A percentile compares a stretch with the other conserved stretches of the same genome.
These are phyloP conservation scores for Paraphoma chrysanthemicola DNA, from an alignment of 2,329 filamentous ascomycete genomes.

Conservation along the genomic window DNA sequence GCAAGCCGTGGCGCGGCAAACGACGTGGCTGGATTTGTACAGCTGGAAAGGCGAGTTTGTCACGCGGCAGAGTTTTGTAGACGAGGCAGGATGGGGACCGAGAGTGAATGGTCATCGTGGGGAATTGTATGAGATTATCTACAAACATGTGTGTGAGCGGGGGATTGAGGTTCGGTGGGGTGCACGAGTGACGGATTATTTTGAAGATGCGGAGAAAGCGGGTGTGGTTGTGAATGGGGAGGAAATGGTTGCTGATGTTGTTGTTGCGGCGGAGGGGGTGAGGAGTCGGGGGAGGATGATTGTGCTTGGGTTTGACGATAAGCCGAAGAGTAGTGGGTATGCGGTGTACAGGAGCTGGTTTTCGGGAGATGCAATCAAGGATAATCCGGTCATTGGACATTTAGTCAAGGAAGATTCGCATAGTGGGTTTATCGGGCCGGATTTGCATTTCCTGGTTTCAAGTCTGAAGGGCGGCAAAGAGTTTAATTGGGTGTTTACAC, in stretches of 20 bases:
- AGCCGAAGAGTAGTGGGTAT: constrained; percentile 61
- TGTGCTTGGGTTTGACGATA: constrained; percentile 60
- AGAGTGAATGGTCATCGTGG: constrained; percentile 68
- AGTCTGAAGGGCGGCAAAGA: constrained; percentile 43
- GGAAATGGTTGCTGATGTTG: constrained; percentile 55
- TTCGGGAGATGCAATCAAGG: constrained; percentile 30
- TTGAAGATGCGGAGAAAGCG: constrained; percentile 60
- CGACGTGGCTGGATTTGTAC: constrained; percentile 65
- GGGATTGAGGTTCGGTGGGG: constrained; percentile 62
- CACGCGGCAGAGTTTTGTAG: constrained; percentile 58
- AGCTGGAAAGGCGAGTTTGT: constrained; percentile 68
- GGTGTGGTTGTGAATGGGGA: constrained; percentile 60
- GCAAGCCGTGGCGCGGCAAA: constrained; percentile 59
- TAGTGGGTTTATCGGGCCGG: constrained; percentile 42
- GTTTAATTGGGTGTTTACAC: constrained; percentile 48
- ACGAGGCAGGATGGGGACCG: constrained; percentile 52
- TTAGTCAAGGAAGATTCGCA: constrained; percentile 44
- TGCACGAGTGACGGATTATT: constrained; percentile 60
- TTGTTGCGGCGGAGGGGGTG: constrained; percentile 62
- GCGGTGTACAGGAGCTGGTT: constrained; percentile 60
- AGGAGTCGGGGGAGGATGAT: constrained; percentile 60
- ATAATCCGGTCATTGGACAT: constrained; percentile 35
- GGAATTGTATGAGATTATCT: constrained; percentile 65
- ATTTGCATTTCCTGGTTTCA: constrained; percentile 46
- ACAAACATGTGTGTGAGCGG: constrained; percentile 60